Evolutionary conservation across 257 asterid genomes (phyloP), one percentile per base, ranked within the genome.

Genomic region (Ballota nigra): DNA sequence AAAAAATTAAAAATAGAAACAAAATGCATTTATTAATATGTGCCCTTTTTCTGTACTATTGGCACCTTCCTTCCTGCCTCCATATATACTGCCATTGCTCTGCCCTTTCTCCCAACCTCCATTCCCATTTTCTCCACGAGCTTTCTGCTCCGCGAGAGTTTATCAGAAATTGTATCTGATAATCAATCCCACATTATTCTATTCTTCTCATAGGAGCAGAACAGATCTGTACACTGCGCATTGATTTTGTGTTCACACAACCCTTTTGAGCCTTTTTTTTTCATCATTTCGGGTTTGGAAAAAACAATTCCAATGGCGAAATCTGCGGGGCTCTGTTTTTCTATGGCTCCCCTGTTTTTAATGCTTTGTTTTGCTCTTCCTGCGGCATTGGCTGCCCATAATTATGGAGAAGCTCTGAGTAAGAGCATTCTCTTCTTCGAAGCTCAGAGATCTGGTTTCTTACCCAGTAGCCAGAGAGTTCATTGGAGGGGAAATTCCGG

Each of bases 401-500:
- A 95, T 75, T 95, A 95, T 77, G 94, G 92, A 18, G 84, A 88
- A 64, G 97, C 98, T 60, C 83, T 95, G 15, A 80, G 82, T 52
- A 89, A 92, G 80, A 86, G 96, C 85, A 67, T 95, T 80, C 88
- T 95, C 62, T 95, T 95, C 81, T 92, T 88, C 58, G 99, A 95
- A 78, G 99, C 99, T 56, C 99, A 92, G 83, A 88, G 99, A 86
- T 95, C 99, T 77, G 99, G 99, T 41, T 89, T 86, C 53, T 82
- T 95, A 41, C 99, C 98, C 2, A 70, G 55, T 15, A 82, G 68
- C 77, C 98, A 95, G 24, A 80, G 99, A 63, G 98, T 95, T 6
- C 82, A 76, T 15, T 95, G 99, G 99, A 80, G 99, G 76, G 92
- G 96, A 0, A 77, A 95, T 87, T 95, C 99, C 63, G 99, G 99